Percentiles rank a stretch among this genome's conserved stretches.
Evolutionary conservation across 192 early-diverging fungal species (phyloP).

Genomic region (Backusella australiensis): DNA sequence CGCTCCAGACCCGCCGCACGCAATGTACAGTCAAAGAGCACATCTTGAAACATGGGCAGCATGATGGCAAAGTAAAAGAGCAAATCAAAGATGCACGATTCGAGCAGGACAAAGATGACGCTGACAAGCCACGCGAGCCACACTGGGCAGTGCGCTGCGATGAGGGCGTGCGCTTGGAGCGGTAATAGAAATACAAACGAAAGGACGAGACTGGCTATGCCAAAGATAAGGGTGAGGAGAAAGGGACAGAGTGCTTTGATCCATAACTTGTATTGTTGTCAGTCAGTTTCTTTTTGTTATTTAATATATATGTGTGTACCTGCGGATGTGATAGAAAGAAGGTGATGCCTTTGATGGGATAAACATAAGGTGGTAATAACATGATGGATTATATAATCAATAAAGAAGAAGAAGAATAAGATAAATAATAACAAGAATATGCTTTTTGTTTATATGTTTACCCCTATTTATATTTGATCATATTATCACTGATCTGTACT

Average conservation of each 20-base stretch:
- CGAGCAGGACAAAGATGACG: conserved; percentile 60
- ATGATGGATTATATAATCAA: background rate
- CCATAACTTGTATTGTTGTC: conserved; percentile 34
- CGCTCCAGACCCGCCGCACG: conserved; percentile 42
- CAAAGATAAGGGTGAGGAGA: conserved; percentile 46
- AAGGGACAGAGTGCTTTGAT: conserved; percentile 51
- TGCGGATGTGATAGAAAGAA: conserved; percentile 9
- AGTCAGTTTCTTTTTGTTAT: background rate
- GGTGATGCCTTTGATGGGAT: background rate
- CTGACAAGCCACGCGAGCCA: conserved; percentile 62
- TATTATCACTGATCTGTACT: too few relatives aligned
- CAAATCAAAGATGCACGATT: conserved; percentile 47
- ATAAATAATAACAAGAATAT: background rate
- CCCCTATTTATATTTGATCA: too few relatives aligned
- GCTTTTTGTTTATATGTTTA: too few relatives aligned
- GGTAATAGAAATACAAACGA: conserved; percentile 54
- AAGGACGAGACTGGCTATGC: conserved; percentile 43
- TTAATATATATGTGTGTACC: background rate
- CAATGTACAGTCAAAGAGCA: conserved; percentile 53
- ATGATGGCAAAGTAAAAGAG: conserved; percentile 53
- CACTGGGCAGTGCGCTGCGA: conserved; percentile 43
- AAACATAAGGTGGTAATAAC: background rate
- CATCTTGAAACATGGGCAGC: conserved; percentile 58
- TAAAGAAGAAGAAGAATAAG: background rate
- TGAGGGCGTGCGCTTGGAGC: conserved; percentile 60